These are phyloP conservation scores for Backusella liffmaniae DNA, from an alignment of 192 early-diverging fungal species.

Conservation along the genomic window DNA sequence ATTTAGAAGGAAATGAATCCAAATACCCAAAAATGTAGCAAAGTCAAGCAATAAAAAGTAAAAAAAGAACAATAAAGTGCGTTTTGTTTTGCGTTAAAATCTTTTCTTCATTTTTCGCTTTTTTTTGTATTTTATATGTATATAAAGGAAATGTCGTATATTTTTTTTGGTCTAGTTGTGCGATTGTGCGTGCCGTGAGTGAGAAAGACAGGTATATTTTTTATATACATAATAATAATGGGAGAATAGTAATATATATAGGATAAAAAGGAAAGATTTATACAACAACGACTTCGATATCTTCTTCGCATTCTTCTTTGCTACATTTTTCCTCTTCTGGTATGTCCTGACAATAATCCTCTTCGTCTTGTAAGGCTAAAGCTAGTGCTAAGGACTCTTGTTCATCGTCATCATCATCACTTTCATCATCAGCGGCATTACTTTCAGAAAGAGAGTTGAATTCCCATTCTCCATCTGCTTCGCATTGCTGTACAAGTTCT, in stretches of 20 bases:
- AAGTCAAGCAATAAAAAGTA: not conserved
- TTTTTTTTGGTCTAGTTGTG: not conserved
- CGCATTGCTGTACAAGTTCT: conserved; percentile 29
- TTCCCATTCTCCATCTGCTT: conserved; percentile 30
- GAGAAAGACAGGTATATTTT: not conserved
- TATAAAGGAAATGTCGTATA: not conserved
- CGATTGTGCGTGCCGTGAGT: not conserved
- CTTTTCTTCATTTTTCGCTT: not conserved
- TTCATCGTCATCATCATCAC: conserved; percentile 19
- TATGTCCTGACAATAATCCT: conserved; percentile 21
- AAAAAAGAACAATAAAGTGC: not conserved
- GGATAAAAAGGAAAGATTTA: not conserved
- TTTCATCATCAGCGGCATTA: not conserved
- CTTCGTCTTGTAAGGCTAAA: conserved; percentile 26
- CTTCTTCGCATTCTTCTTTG: conserved; percentile 15
- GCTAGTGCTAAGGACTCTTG: conserved; percentile 30
- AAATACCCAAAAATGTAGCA: not conserved
- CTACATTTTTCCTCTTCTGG: conserved; percentile 20
- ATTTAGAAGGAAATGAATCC: not conserved
- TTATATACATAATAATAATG: conserved; percentile 6
- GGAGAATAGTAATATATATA: not conserved
- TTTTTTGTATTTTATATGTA: not conserved
- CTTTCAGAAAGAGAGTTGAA: not conserved
- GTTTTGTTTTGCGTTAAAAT: not conserved
- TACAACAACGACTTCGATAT: conserved; percentile 10